Evolutionary conservation across 2,329 filamentous ascomycete species (phyloP).

Genomic region (Trichoderma endophyticum): DNA sequence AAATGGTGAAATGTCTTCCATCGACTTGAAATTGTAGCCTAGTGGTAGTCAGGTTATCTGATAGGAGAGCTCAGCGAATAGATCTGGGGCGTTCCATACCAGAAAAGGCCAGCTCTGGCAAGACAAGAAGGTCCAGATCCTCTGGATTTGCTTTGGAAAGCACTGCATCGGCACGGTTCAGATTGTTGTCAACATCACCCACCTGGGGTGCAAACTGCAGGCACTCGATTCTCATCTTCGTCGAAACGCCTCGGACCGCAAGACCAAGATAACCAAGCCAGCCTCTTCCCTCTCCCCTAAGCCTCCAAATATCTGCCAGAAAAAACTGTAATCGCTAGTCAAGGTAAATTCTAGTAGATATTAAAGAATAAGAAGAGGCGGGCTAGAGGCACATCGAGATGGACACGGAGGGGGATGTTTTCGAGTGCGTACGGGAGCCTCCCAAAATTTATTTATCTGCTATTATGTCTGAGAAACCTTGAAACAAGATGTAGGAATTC

Average conservation of each 20-base stretch:
- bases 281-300: background rate
- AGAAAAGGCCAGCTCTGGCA: conserved; percentile 74
- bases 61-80: background rate
- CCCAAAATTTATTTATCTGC: background rate
- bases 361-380: background rate
- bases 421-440: background rate
- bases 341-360: too few relatives aligned
- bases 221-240: conserved; percentile 61
- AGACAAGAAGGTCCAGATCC: conserved; percentile 65
- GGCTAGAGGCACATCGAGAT: background rate
- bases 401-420: background rate
- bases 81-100: conserved; percentile 44
- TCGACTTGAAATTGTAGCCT: conserved; percentile 74
- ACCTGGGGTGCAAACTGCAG: conserved; percentile 71
- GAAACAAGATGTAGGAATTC: too few relatives aligned
- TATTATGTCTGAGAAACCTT: background rate
- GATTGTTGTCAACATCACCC: conserved; percentile 67
- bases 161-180: conserved; percentile 64
- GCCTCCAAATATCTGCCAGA: background rate
- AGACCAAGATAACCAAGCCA: background rate
- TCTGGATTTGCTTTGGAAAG: conserved; percentile 50
- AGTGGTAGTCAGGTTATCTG: background rate
- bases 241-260: background rate
- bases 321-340: too few relatives aligned
- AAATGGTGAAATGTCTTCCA: conserved; percentile 64